These are phyloP conservation scores for Alternaria brassicicola DNA, from an alignment of 2,329 filamentous ascomycete species.

Conservation along the genomic window DNA sequence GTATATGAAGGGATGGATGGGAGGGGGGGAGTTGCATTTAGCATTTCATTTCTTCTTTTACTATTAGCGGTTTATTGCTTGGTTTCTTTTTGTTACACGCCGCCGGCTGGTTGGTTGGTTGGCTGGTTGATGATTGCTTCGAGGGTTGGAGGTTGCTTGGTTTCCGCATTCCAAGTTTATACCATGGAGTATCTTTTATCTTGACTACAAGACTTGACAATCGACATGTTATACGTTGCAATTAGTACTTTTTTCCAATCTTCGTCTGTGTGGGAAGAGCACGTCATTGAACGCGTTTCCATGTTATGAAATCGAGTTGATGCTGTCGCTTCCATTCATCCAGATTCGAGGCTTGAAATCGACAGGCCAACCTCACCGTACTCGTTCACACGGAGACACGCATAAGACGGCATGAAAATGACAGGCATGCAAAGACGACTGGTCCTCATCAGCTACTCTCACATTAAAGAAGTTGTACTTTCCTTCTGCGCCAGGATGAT, in stretches of 20 bases:
- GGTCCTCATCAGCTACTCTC: not conserved
- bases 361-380: not conserved
- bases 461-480: not conserved
- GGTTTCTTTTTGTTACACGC: not conserved
- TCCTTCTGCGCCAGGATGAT: not conserved
- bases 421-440: not conserved
- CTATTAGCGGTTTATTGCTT: not conserved
- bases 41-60: not conserved
- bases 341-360: not conserved
- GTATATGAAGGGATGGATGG: constrained; percentile 3
- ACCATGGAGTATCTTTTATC: not conserved
- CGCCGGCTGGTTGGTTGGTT: constrained; percentile 3
- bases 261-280: not conserved
- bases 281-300: not conserved
- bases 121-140: not conserved
- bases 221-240: not conserved
- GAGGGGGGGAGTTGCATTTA: not conserved
- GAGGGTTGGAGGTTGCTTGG: not conserved
- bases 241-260: not conserved
- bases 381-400: not conserved
- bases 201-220: not conserved
- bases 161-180: not conserved
- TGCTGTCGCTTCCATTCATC: not conserved
- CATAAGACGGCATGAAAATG: not conserved
- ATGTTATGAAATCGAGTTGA: not conserved